Evolutionary conservation across 2,329 filamentous ascomycete genomes (phyloP).

Genomic region (Lecanosticta acicola): DNA sequence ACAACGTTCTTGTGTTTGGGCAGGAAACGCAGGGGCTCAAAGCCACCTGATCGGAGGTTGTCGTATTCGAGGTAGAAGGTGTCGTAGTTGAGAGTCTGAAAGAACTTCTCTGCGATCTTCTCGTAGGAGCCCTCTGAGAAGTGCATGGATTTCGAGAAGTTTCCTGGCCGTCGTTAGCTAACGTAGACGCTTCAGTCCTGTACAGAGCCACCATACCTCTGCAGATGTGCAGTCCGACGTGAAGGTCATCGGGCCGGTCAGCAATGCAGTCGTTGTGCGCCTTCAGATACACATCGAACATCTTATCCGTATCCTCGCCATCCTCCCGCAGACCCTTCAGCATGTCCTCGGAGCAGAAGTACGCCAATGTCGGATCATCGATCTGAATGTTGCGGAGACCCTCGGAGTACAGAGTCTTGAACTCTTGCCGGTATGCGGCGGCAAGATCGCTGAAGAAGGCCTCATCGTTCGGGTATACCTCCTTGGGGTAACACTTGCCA

Average conservation of each 20-base stretch:
- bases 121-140: slow-evolving; percentile 37
- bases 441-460: slow-evolving; percentile 36
- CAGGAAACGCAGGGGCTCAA: slow-evolving; percentile 36
- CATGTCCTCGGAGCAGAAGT: slow-evolving; percentile 37
- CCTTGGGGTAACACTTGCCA: slow-evolving; percentile 33
- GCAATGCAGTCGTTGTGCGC: slow-evolving; percentile 35
- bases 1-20: slow-evolving; percentile 38
- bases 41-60: slow-evolving; percentile 35
- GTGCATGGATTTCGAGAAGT: slow-evolving; percentile 37
- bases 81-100: slow-evolving; percentile 36
- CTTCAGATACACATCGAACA: slow-evolving; percentile 35
- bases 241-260: slow-evolving; percentile 31
- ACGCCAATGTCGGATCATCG: slow-evolving; percentile 36
- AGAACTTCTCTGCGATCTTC: slow-evolving; percentile 35
- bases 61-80: slow-evolving; percentile 39
- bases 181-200: not conserved
- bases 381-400: slow-evolving; percentile 36
- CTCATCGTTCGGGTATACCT: slow-evolving; percentile 31
- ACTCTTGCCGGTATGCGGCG: slow-evolving; percentile 33
- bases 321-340: slow-evolving; percentile 31
- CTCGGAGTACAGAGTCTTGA: slow-evolving; percentile 33
- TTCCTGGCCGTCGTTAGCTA: slow-evolving; percentile 22
- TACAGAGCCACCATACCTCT: slow-evolving; percentile 23
- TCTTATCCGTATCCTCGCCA: slow-evolving; percentile 33
- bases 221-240: slow-evolving; percentile 37